phyloP scores from a whole-genome alignment of 192 early-diverging fungal species.

The Hyaloraphidium curvatum region DNA sequence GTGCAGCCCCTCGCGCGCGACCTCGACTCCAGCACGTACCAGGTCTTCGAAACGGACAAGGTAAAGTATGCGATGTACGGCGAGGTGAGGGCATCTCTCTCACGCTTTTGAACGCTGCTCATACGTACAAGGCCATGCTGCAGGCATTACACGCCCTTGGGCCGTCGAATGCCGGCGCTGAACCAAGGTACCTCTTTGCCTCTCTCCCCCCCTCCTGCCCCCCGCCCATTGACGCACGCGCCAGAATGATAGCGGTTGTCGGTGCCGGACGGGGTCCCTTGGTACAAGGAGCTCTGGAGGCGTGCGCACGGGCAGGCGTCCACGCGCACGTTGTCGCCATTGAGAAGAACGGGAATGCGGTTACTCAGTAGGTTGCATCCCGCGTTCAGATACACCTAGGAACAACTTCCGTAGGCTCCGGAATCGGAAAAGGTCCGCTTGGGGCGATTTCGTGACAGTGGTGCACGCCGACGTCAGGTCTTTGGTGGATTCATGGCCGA shows the following conservation, averaged over 20 bases:
- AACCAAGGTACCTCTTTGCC: background rate
- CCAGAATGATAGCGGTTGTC: conserved; percentile 72
- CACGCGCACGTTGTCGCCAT: conserved; percentile 61
- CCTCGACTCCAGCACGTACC: conserved; percentile 81
- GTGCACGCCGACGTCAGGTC: conserved; percentile 81
- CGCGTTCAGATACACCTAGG: background rate
- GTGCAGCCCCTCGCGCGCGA: conserved; percentile 83
- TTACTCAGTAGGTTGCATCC: conserved; percentile 12
- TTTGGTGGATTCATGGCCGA: conserved; percentile 38
- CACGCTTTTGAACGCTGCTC: conserved; percentile 19
- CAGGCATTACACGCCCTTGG: background rate
- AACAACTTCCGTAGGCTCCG: conserved; percentile 23
- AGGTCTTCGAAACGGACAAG: conserved; percentile 88
- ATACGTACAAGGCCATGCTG: background rate
- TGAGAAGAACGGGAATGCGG: conserved; percentile 94
- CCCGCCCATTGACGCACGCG: background rate
- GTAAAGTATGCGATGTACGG: conserved; percentile 90
- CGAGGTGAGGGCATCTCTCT: conserved; percentile 22
- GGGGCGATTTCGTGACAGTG: conserved; percentile 65
- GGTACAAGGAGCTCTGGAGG: conserved; percentile 67
- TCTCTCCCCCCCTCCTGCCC: background rate
- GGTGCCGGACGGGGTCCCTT: conserved; percentile 92
- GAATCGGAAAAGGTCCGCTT: conserved; percentile 52
- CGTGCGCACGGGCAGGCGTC: conserved; percentile 35
- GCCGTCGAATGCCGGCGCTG: background rate